Percentiles rank a stretch among this genome's conserved stretches.
These are phyloP conservation scores for Ceratobasidium sp. DNA, from an alignment of 1,284 basidiomycete genomes.

Conservation along the genomic window DNA sequence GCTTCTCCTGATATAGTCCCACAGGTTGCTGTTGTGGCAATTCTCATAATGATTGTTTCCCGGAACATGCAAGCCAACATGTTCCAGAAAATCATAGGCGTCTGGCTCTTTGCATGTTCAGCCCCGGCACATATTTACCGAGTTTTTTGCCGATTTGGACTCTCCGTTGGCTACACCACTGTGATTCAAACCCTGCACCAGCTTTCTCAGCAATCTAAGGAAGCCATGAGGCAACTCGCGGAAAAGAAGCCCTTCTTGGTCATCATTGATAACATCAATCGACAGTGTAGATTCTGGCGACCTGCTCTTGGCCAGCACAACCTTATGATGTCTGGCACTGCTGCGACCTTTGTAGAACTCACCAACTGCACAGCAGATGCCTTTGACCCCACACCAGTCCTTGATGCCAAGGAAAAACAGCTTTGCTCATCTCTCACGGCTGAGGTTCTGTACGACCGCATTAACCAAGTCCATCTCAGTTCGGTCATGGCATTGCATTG, in stretches of 20 bases:
- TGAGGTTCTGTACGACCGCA: background rate
- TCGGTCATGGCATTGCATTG: slow-evolving; percentile 8
- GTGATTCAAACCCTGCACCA: too few species aligned
- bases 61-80: slow-evolving; percentile 2
- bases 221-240: too few species aligned
- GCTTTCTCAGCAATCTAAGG: background rate
- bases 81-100: slow-evolving; percentile 14
- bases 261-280: slow-evolving; percentile 23
- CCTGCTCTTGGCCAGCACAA: slow-evolving; percentile 4
- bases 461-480: background rate
- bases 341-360: background rate
- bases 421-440: background rate
- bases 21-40: slow-evolving; percentile 9
- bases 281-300: background rate
- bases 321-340: slow-evolving; percentile 5
- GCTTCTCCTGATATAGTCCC: background rate
- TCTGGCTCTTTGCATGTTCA: slow-evolving; percentile 17
- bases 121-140: slow-evolving; percentile 10
- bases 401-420: background rate
- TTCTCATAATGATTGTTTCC: background rate
- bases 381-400: background rate
- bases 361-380: background rate
- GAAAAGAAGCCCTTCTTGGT: background rate
- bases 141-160: slow-evolving; percentile 3
- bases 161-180: slow-evolving; percentile 2